Evolutionary conservation across 1,284 basidiomycete genomes (phyloP), one percentile per base, ranked within the genome.

Genomic region (Lentinula novae-zelandiae): DNA sequence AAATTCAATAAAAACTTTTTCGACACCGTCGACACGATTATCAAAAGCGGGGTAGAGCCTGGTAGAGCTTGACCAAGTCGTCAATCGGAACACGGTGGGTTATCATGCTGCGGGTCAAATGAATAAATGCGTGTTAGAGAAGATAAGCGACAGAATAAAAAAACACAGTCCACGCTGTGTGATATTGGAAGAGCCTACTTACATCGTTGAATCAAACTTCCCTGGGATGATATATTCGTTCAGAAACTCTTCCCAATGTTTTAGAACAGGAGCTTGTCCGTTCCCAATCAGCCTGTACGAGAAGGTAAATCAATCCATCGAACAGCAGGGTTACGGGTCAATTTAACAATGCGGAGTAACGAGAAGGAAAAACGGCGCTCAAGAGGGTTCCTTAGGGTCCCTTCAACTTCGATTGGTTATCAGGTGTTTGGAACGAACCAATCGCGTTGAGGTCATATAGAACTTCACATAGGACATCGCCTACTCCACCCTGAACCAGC

Each of bases 241-340:
- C 56, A 90, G 70, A 58, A 91, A 83, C 67, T 89, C 83, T 58
- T 89, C 75, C 88, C 89, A 91, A 74, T 90, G 92, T 57, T 80
- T 77, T 70, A 89, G 87, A 0, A 87, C 85, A 1, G 90, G 90
- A 0, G 89, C 89, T 73, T 87, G 85, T 1, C 87, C 87, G 66
- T 88, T 87, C 2, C 87, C 87, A 66, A 89, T 87, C 57, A 89
- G 75, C 6, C 73, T 74, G 9, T 15, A 12, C 34, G 22, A 39
- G 13, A 2, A 46, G 10, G 40, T 8, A 17, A 7, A 44, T 34
- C 17, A 46, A 13, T 22, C 2, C 27, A 27, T 27, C 27, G 3
- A 27, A 27, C 27, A 27, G 27, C 27, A 27, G 27, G n/a, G 22
- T 8, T n/a, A 51, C 27, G 3, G 31, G 3, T 20, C 34, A 53